Percentiles rank a stretch among this genome's conserved stretches.
Evolutionary conservation across 257 asterid species (phyloP).

Genomic region (Hygrophila difformis): DNA sequence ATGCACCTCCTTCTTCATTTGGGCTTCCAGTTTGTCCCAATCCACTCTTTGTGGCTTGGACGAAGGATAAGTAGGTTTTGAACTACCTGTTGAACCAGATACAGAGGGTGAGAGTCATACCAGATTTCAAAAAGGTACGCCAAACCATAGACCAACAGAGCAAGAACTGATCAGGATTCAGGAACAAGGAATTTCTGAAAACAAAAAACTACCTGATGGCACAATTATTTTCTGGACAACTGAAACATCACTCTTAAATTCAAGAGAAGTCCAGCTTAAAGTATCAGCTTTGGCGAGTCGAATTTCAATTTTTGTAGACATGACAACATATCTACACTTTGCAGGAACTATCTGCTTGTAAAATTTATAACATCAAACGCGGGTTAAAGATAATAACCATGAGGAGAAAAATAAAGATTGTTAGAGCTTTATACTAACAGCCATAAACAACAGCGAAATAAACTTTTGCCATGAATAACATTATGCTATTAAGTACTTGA

Average conservation of each 20-base stretch:
- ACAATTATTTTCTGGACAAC: conserved; percentile 37
- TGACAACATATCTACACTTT: conserved; percentile 56
- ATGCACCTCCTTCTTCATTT: conserved; percentile 74
- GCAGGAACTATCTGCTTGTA: conserved; percentile 67
- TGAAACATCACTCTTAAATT: conserved; percentile 35
- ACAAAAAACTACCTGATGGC: conserved; percentile 38
- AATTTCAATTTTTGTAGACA: conserved; percentile 84
- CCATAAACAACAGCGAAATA: too few species aligned
- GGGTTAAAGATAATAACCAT: background rate
- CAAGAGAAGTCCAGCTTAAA: conserved; percentile 72
- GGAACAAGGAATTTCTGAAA: too few species aligned
- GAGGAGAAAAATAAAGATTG: background rate
- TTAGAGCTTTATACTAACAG: too few species aligned
- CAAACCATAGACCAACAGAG: background rate
- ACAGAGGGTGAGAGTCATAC: background rate
- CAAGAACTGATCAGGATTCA: too few species aligned
- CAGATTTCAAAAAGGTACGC: background rate
- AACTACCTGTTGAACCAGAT: conserved; percentile 36
- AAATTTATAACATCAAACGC: conserved; percentile 11
- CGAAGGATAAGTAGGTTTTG: conserved; percentile 71
- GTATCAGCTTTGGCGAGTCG: conserved; percentile 85
- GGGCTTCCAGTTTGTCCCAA: conserved; percentile 97
- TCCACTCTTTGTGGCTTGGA: conserved; percentile 59
- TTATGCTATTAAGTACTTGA: too few species aligned
- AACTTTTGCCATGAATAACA: too few species aligned